These are phyloP conservation scores for Colletotrichum salicis DNA, from an alignment of 2,329 filamentous ascomycete species.

Conservation along the genomic window DNA sequence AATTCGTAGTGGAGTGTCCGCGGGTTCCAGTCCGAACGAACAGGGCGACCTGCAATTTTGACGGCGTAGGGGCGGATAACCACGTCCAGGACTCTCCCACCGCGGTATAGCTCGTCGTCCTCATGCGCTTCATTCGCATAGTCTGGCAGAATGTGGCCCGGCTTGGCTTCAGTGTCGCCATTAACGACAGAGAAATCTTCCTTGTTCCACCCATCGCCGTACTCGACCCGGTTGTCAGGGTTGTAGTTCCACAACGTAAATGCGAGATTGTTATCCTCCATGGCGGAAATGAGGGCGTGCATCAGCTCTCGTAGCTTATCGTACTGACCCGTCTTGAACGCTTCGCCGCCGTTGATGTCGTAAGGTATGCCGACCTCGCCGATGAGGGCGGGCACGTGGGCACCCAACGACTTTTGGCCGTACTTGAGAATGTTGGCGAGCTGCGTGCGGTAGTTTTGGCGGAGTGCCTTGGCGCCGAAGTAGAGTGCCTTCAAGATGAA, in stretches of 20 bases:
- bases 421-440: slow-evolving; percentile 49
- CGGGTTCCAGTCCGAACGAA: slow-evolving; percentile 48
- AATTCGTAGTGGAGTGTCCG: slow-evolving; percentile 48
- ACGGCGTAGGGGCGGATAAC: slow-evolving; percentile 54
- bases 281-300: slow-evolving; percentile 50
- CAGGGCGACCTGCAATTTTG: slow-evolving; percentile 50
- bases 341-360: slow-evolving; percentile 50
- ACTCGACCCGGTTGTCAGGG: slow-evolving; percentile 49
- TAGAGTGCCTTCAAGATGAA: slow-evolving; percentile 54
- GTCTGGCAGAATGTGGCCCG: slow-evolving; percentile 43
- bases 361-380: slow-evolving; percentile 54
- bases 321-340: slow-evolving; percentile 51
- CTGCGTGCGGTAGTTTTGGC: slow-evolving; percentile 52
- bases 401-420: slow-evolving; percentile 46
- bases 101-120: slow-evolving; percentile 49
- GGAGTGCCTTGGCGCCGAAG: slow-evolving; percentile 49
- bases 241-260: slow-evolving; percentile 56
- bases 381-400: slow-evolving; percentile 48
- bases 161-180: slow-evolving; percentile 41
- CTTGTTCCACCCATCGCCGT: slow-evolving; percentile 55
- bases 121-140: slow-evolving; percentile 47
- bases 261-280: slow-evolving; percentile 51
- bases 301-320: slow-evolving; percentile 52
- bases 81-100: slow-evolving; percentile 50
- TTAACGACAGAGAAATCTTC: slow-evolving; percentile 56